Evolutionary conservation across 345 rosid species (phyloP).

Genomic region (Tarenaya hassleriana): DNA sequence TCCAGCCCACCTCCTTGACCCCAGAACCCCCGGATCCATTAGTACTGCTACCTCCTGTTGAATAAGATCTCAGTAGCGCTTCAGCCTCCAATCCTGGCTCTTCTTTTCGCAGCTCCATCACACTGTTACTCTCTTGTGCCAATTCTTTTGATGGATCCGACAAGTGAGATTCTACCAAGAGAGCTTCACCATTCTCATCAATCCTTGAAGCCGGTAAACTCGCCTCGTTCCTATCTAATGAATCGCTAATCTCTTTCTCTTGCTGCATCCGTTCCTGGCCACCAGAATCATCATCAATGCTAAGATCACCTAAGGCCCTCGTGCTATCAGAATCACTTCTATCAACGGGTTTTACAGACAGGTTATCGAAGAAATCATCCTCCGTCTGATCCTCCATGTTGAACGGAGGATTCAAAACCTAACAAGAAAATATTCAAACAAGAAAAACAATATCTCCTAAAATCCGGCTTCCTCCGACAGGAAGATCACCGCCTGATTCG

Average conservation of each 20-base stretch:
- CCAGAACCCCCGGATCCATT: slow-evolving; percentile 33
- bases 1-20: slow-evolving; percentile 72
- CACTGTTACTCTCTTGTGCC: no score
- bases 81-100: slow-evolving; percentile 22
- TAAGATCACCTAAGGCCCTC: slow-evolving; percentile 46
- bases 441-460: neutral
- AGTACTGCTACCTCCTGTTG: slow-evolving; percentile 8
- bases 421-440: neutral
- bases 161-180: neutral
- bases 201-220: slow-evolving; percentile 14
- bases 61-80: slow-evolving; percentile 12
- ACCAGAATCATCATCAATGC: slow-evolving; percentile 28
- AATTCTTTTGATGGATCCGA: neutral
- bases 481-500: slow-evolving; percentile 3
- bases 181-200: neutral
- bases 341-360: slow-evolving; percentile 35
- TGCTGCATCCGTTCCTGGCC: slow-evolving; percentile 18
- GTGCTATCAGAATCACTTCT: slow-evolving; percentile 40
- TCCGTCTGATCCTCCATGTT: slow-evolving; percentile 84
- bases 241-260: slow-evolving; percentile 20
- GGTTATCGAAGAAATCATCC: slow-evolving; percentile 72
- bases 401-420: slow-evolving; percentile 68
- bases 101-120: slow-evolving; percentile 16
- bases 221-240: slow-evolving; percentile 8
- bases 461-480: neutral